Base-by-base conservation (phyloP, 495 filamentous ascomycete genomes). In the Podospora sp. region DNA sequence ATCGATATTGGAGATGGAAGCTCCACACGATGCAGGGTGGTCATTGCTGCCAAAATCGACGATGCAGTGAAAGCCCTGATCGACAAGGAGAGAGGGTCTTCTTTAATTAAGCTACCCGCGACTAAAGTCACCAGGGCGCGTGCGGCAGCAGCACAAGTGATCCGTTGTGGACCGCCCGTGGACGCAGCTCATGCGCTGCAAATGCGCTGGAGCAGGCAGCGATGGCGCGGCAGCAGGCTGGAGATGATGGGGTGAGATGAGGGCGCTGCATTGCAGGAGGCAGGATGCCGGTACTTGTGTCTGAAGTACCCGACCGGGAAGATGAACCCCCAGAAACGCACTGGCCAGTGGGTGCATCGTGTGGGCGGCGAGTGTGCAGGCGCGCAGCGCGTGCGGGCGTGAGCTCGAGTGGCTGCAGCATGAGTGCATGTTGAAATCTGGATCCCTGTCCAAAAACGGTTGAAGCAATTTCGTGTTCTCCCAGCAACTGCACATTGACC, bases 381-480 rank as follows among this genome's bases (percentile, higher is more conserved):
- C 29, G 29, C 29, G 29, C 29, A 33, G 29, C 8, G 29, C 8
- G 29, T 8, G 29, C 8, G 49, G 29, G 36, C 46, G 50, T 20
- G 51, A 70, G 69, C 62, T 61, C 65, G 55, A 61, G 67, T 69
- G 72, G 68, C 70, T 75, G 75, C 75, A 75, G 75, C 65, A 68
- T 35, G 60, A 59, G 68, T 72, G 71, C 72, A 68, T 70, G 70
- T 53, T 68, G 53, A 66, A 70, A 65, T 67, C 68, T 56, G 61
- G 65, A 75, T 75, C 75, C 73, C 68, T 77, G 71, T 71, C 69
- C 67, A 64, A 52, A 73, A 75, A 77, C 75, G 75, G 73, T 69
- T 73, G 71, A 69, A 73, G 73, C 71, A 77, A 75, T 77, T 72
- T 77, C 71, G 71, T 72, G 68, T 72, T 67, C 71, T 69, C 67